Conservation (phyloP, 371 early-diverging fungal genomes). For the Scutellospora calospora region DNA sequence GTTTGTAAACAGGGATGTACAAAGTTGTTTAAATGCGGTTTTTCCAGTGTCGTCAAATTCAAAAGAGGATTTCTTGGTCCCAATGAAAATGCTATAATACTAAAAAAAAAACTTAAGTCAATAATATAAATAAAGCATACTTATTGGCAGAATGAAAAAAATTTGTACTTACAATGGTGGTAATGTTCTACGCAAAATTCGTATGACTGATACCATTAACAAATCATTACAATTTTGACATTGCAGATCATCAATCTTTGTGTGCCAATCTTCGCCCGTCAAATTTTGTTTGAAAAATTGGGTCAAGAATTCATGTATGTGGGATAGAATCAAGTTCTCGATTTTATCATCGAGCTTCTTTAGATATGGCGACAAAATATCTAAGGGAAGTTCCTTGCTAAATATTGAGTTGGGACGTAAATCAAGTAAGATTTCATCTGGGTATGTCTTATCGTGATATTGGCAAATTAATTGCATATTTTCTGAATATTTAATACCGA, state of each 20-base stretch:
- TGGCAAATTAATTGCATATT: slow-evolving; percentile 36
- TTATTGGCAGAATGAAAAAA: neutral
- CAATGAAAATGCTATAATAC: slow-evolving; percentile 31
- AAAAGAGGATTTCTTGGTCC: slow-evolving; percentile 24
- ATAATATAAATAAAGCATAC: slow-evolving; percentile 3
- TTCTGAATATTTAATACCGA: slow-evolving; percentile 9
- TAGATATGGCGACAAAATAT: neutral
- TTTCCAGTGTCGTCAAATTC: slow-evolving; percentile 18
- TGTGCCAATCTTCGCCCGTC: slow-evolving; percentile 14
- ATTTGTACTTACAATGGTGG: slow-evolving; percentile 38
- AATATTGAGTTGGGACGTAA: slow-evolving; percentile 31
- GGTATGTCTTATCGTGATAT: neutral
- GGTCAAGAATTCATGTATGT: slow-evolving; percentile 14
- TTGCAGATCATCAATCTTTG: slow-evolving; percentile 28
- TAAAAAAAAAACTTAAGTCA: slow-evolving; percentile 17
- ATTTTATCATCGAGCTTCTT: slow-evolving; percentile 29
- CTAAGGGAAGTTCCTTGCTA: slow-evolving; percentile 6
- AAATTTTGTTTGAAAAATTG: slow-evolving; percentile 26
- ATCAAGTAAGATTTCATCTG: slow-evolving; percentile 10
- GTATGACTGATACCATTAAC: slow-evolving; percentile 8
- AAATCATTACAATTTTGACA: slow-evolving; percentile 8
- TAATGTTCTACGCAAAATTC: slow-evolving; percentile 27
- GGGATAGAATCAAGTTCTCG: slow-evolving; percentile 12
- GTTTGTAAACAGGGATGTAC: neutral
- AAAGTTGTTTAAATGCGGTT: slow-evolving; percentile 22